Base-by-base conservation (phyloP, 2,329 filamentous ascomycete species). In the Trichophyton mentagrophytes region DNA sequence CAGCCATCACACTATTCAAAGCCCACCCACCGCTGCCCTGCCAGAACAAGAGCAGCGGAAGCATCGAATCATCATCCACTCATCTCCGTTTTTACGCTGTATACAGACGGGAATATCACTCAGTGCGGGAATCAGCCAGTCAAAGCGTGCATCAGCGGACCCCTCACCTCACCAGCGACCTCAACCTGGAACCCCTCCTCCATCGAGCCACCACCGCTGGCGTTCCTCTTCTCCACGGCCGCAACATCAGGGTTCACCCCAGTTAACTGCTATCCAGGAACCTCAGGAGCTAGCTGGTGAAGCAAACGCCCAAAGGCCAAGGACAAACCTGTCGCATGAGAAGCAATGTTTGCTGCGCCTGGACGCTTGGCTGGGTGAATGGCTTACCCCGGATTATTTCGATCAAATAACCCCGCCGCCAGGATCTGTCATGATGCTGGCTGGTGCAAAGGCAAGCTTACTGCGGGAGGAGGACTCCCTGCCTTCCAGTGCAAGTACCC, bases 311-410 rank as follows among this genome's bases (percentile, higher is more conserved):
- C 40, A n/a, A 36, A 25, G 6, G 22, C 33, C 33, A 46, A 49
- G 33, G 42, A 13, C 27, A 27, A 36, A n/a, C 11, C 3, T 15
- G 27, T 4, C 22, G 33, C 17, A 49, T 38, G 44, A 59, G 6
- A 47, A 49, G 25, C 30, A 42, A 38, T 66, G 66, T 46, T 64
- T 72, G 8, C 75, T 99, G 56, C 87, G 93, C 0, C 81, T 99
- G 4, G 93, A 99, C 73, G 87, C 91, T 0, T 96, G 95, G 69
- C 80, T 99, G 0, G 92, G 93, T 57, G 93, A 99, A 78, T 99
- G 93, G 93, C 80, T 97, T 33, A 89, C 88, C 1, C 89, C 90
- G 0, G 87, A 91, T 69, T 99, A 99, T 72, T 99, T 92, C 69
- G 90, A 96, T 64, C 82, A 88, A 59, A 96, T 96, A 65, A 92